A percentile compares a stretch with the other conserved stretches of the same genome.
phyloP scores from a whole-genome alignment of 73 alveolate species.

The Uronychia setigera region DNA sequence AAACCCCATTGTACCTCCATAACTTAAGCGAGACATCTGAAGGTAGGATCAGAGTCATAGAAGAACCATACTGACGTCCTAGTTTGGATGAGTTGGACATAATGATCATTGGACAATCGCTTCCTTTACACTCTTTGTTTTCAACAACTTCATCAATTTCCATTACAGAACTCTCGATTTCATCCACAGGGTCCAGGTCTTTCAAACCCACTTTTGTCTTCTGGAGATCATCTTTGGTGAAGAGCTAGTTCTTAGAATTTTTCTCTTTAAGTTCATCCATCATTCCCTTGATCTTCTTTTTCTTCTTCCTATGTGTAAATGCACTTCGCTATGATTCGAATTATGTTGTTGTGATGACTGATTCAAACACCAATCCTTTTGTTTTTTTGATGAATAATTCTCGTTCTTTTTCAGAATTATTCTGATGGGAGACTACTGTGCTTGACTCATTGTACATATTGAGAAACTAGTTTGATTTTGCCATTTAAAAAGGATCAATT shows the following conservation, averaged over 20 bases:
- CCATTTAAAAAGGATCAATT: neutral
- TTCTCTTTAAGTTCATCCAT: neutral
- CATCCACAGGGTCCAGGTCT: neutral
- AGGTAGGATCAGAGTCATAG: slow-evolving; percentile 21
- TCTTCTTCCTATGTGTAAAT: slow-evolving; percentile 56
- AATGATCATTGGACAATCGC: slow-evolving; percentile 5
- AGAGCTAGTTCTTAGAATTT: neutral
- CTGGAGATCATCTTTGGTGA: neutral
- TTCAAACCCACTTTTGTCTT: neutral
- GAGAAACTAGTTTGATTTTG: neutral
- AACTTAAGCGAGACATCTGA: slow-evolving; percentile 5
- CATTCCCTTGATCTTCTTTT: slow-evolving; percentile 5
- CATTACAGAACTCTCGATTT: neutral
- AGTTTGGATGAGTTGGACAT: slow-evolving; percentile 11
- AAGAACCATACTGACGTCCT: neutral
- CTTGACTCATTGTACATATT: neutral
- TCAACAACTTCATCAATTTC: slow-evolving; percentile 2
- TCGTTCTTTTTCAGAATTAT: neutral
- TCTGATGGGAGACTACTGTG: neutral
- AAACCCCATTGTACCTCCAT: slow-evolving; percentile 1
- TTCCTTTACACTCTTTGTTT: neutral
- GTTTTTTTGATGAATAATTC: neutral
- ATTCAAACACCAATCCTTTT: neutral
- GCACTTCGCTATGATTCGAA: slow-evolving; percentile 45
- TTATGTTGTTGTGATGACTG: slow-evolving; percentile 3